Evolutionary conservation across 331 rosid genomes (phyloP).

Genomic region (Telfairia occidentalis): DNA sequence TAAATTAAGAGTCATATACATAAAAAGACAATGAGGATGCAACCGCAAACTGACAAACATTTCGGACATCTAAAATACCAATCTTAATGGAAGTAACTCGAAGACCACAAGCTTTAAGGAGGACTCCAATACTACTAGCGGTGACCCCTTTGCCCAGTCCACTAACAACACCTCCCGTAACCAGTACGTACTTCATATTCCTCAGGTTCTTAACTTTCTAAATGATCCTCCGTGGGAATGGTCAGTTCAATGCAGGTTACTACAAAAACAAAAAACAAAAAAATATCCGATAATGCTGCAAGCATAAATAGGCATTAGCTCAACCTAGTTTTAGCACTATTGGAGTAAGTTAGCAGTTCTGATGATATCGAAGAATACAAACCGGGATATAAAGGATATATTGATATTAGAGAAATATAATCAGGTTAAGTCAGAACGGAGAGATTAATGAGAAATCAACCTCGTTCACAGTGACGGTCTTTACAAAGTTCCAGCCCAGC

Average conservation of each 20-base stretch:
- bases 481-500: slow-evolving; percentile 43
- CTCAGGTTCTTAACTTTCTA: background rate
- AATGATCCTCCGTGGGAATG: background rate
- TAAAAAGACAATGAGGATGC: background rate
- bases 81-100: slow-evolving; percentile 85
- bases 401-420: slow-evolving; percentile 1
- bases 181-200: slow-evolving; percentile 75
- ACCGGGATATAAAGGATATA: background rate
- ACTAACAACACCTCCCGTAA: slow-evolving; percentile 93
- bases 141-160: slow-evolving; percentile 97
- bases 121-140: slow-evolving; percentile 88
- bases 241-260: background rate
- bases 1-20: background rate
- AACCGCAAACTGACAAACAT: background rate
- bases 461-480: slow-evolving; percentile 77
- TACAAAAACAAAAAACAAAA: too few species aligned
- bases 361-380: background rate
- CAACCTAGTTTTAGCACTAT: background rate
- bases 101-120: slow-evolving; percentile 90
- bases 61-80: slow-evolving; percentile 22
- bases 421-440: slow-evolving; percentile 20
- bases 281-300: background rate
- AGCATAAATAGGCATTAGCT: background rate
- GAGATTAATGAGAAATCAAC: slow-evolving; percentile 45
- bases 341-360: background rate